These are phyloP conservation scores for Linderina pennispora DNA, from an alignment of 192 early-diverging fungal genomes.

Conservation along the genomic window DNA sequence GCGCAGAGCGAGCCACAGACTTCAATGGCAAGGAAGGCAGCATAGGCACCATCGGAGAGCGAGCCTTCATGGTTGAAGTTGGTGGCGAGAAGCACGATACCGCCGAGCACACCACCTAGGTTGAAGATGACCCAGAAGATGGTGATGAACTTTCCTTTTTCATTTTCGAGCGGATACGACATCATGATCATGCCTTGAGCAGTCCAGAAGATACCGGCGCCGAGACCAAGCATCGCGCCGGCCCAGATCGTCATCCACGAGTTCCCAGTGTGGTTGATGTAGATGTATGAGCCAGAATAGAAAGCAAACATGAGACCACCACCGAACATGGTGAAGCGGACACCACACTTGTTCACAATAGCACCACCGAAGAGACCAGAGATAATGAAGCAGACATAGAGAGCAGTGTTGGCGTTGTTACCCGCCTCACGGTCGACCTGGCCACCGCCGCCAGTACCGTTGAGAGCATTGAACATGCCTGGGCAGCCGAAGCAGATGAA, in stretches of 20 bases:
- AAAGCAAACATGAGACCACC: conserved; percentile 58
- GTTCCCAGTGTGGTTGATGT: too few relatives aligned
- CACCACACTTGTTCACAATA: too few relatives aligned
- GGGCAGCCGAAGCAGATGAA: background rate
- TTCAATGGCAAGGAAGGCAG: conserved; percentile 64
- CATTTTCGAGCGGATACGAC: too few relatives aligned
- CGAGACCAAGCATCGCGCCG: conserved; percentile 11
- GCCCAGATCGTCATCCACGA: conserved; percentile 34
- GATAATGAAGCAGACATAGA: background rate
- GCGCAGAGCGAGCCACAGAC: conserved; percentile 51
- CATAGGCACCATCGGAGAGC: conserved; percentile 58
- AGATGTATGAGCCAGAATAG: conserved; percentile 62
- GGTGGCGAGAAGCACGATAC: conserved; percentile 67
- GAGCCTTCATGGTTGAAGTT: conserved; percentile 58
- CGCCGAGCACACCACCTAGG: conserved; percentile 70
- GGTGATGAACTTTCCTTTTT: too few relatives aligned
- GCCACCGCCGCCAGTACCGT: too few relatives aligned
- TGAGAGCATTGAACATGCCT: too few relatives aligned
- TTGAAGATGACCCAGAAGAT: too few relatives aligned
- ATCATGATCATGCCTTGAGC: too few relatives aligned
- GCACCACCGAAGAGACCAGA: too few relatives aligned
- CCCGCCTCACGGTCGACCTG: too few relatives aligned
- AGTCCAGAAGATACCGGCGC: conserved; percentile 9
- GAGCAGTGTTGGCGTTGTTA: background rate
- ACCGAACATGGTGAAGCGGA: conserved; percentile 52